Evolutionary conservation across 495 filamentous ascomycete genomes (phyloP).

Genomic region (Hypoxylon intermedium): DNA sequence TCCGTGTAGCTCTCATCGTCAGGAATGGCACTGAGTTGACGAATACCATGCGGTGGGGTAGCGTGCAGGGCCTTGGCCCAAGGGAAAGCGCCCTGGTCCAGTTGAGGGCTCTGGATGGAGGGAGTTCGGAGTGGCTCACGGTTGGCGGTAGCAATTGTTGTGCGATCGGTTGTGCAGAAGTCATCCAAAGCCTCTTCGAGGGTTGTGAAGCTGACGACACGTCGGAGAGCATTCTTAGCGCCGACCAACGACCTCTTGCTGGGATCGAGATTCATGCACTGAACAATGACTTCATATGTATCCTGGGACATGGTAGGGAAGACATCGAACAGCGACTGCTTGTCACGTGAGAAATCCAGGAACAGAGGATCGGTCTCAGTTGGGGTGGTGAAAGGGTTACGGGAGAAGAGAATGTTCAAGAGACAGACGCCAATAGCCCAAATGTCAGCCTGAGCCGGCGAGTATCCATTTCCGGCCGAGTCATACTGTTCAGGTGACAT

Average conservation of each 20-base stretch:
- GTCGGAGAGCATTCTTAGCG: constrained; percentile 76
- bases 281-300: constrained; percentile 87
- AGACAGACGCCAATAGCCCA: constrained; percentile 96
- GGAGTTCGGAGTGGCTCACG: constrained; percentile 95
- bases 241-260: constrained; percentile 81
- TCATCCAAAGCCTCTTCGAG: constrained; percentile 85
- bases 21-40: constrained; percentile 86
- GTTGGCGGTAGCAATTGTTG: constrained; percentile 78
- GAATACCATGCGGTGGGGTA: constrained; percentile 72
- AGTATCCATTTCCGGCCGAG: constrained; percentile 82
- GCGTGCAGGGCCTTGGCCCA: constrained; percentile 92
- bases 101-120: constrained; percentile 85
- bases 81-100: constrained; percentile 84
- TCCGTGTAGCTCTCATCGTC: constrained; percentile 80
- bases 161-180: constrained; percentile 84
- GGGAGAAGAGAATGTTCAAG: constrained; percentile 92
- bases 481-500: constrained; percentile 99
- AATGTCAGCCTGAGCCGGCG: constrained; percentile 90
- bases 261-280: constrained; percentile 89
- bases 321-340: constrained; percentile 95
- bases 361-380: constrained; percentile 87
- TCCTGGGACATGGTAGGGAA: constrained; percentile 99
- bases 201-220: constrained; percentile 89
- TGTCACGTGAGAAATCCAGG: constrained; percentile 88
- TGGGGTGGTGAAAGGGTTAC: constrained; percentile 91